These are phyloP conservation scores for Claviceps humidiphila DNA, from an alignment of 2,329 filamentous ascomycete species.

Conservation along the genomic window DNA sequence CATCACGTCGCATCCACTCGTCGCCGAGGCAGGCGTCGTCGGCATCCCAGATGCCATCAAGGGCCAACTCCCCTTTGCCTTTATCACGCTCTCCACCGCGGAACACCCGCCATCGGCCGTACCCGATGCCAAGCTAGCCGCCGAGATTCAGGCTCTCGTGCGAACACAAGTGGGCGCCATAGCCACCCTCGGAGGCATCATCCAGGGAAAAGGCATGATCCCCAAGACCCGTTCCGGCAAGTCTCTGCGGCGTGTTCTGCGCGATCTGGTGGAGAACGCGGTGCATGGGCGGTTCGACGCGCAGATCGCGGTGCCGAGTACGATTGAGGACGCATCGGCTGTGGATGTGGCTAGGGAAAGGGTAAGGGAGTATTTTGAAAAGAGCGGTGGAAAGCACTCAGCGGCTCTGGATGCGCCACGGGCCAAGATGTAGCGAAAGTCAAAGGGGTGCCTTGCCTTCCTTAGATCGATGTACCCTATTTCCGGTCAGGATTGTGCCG, in stretches of 20 bases:
- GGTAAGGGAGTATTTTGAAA: slow-evolving; percentile 63
- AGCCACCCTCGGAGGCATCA: slow-evolving; percentile 71
- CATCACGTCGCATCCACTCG: slow-evolving; percentile 63
- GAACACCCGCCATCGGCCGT: slow-evolving; percentile 38
- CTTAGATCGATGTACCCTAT: too few relatives aligned
- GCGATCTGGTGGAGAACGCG: slow-evolving; percentile 74
- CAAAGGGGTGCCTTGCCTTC: background rate
- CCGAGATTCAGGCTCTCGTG: slow-evolving; percentile 61
- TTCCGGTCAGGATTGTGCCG: too few relatives aligned
- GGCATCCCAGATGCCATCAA: slow-evolving; percentile 77
- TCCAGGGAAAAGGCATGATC: slow-evolving; percentile 76
- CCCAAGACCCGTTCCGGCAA: slow-evolving; percentile 89
- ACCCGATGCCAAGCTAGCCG: slow-evolving; percentile 28
- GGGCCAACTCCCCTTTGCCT: slow-evolving; percentile 84
- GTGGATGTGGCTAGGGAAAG: slow-evolving; percentile 60
- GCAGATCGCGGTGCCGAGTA: slow-evolving; percentile 63
- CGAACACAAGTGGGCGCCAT: slow-evolving; percentile 78
- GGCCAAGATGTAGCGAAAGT: slow-evolving; percentile 32
- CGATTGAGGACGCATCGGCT: slow-evolving; percentile 67
- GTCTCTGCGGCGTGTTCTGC: slow-evolving; percentile 68
- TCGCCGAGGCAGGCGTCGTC: slow-evolving; percentile 78
- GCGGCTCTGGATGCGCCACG: slow-evolving; percentile 36
- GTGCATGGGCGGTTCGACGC: slow-evolving; percentile 60
- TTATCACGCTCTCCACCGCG: slow-evolving; percentile 45
- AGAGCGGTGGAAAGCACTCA: slow-evolving; percentile 26